Evolutionary conservation across 1,139 yeast species (phyloP), one percentile per base, ranked within the genome.

Genomic region (Oligophagozyma castellii): DNA sequence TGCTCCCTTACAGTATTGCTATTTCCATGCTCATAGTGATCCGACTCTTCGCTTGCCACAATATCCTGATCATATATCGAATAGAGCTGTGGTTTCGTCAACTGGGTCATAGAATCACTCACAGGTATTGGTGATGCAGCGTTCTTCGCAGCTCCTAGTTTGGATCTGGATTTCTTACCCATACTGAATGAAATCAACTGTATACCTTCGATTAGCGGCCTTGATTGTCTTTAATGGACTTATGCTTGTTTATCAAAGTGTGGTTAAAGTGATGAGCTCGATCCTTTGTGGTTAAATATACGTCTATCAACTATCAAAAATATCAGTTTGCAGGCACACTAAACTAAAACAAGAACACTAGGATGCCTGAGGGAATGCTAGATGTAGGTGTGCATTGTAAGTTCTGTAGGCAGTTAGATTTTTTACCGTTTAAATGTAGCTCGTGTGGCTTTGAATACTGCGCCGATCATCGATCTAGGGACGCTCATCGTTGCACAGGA

Each of bases 361-460:
- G 13, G 2, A 29, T 18, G 12, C 44, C 35, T 28, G 52, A 51
- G 27, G 73, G 73, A 12, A 55, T 77, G 48, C 61, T 77, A 56
- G 75, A 77, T 42, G 71, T 77, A 5, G 89, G 89, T 3, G 59
- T 68, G 36, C 77, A 75, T 45, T 78, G 92, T 46, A 48, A 58
- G 18, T 62, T 63, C 30, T 78, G 92, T 49, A 60, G 69, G 29
- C 70, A 66, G 41, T 51, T 75, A 4, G 92, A 78, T 44, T 77
- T 77, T 43, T 55, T 78, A 19, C 86, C 92, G 2, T 76, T 71
- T 50, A 59, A 57, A 22, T 78, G 92, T 50, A 65, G 64, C 22
- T 54, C 50, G 29, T 77, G 89, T 46, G 53, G 63, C 11, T 48
- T 53, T n/a, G 59, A 65, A 2, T 76, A 60, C 41, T 78, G 92